Percentiles rank a stretch among this genome's conserved stretches.
Conservation (phyloP, 2,329 filamentous ascomycete genomes). For the Paecilomyces formosus region DNA sequence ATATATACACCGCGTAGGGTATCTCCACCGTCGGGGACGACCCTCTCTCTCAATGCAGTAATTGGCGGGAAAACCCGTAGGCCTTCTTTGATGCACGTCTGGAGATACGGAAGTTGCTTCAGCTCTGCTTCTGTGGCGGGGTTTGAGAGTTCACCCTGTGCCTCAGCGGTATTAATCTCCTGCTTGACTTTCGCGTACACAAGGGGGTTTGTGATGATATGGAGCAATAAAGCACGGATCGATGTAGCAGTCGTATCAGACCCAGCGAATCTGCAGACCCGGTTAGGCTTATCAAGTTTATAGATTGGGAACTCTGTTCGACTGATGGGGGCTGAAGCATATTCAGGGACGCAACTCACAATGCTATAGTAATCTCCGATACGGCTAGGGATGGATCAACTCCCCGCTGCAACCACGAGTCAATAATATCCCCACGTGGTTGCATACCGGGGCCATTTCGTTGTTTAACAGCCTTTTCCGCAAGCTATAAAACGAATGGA, state of each 20-base stretch:
- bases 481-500: not conserved
- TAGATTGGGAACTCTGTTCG: not conserved
- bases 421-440: not conserved
- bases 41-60: conserved; percentile 25
- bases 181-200: conserved; percentile 4
- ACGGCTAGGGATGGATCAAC: not conserved
- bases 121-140: conserved; percentile 32
- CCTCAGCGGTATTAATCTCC: conserved; percentile 9
- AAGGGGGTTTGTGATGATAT: conserved; percentile 1
- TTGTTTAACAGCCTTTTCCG: not conserved
- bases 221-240: conserved; percentile 3
- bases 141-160: conserved; percentile 4
- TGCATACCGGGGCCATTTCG: not conserved
- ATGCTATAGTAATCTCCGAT: not conserved
- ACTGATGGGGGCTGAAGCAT: not conserved
- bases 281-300: not conserved
- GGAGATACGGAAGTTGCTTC: conserved; percentile 38
- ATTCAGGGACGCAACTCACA: not conserved
- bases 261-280: conserved; percentile 6
- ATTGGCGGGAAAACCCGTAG: conserved; percentile 41
- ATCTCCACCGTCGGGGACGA: conserved; percentile 32
- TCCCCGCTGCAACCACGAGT: not conserved
- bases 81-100: conserved; percentile 44
- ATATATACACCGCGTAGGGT: conserved; percentile 32
- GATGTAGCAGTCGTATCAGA: conserved; percentile 12